Conservation (phyloP, 495 filamentous ascomycete species). For the Neurospora cerealis region DNA sequence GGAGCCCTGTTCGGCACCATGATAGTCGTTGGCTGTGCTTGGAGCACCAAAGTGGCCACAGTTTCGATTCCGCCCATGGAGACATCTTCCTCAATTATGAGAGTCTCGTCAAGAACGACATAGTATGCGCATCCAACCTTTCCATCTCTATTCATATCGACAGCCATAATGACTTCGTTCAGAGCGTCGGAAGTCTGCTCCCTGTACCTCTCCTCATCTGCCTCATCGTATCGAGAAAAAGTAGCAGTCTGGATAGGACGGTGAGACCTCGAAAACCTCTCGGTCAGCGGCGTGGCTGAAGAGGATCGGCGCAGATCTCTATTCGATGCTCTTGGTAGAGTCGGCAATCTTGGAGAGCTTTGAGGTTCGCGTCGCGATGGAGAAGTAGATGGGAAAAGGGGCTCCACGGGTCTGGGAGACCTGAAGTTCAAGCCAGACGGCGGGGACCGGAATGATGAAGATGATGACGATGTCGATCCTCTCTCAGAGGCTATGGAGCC, state of each 20-base stretch:
- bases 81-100: slow-evolving; percentile 79
- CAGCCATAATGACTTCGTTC: slow-evolving; percentile 73
- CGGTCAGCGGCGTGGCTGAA: not conserved
- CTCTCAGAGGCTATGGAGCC: not conserved
- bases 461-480: not conserved
- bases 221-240: not conserved
- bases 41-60: slow-evolving; percentile 65
- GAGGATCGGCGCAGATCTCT: not conserved
- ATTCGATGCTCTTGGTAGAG: not conserved
- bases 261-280: not conserved
- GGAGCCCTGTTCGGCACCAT: slow-evolving; percentile 64
- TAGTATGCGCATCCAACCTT: slow-evolving; percentile 87
- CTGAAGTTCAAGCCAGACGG: not conserved
- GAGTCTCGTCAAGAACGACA: slow-evolving; percentile 56
- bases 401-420: not conserved
- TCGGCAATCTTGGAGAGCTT: not conserved
- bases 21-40: slow-evolving; percentile 71
- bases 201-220: not conserved
- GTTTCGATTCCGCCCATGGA: slow-evolving; percentile 57
- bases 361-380: not conserved
- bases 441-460: not conserved
- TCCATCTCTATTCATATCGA: slow-evolving; percentile 63
- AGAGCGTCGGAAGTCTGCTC: slow-evolving; percentile 44
- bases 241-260: not conserved
- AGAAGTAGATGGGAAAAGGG: not conserved